Percentiles rank a stretch among this genome's conserved stretches.
Conservation (phyloP, 2,329 filamentous ascomycete species). For the Cercospora brassicicola region DNA sequence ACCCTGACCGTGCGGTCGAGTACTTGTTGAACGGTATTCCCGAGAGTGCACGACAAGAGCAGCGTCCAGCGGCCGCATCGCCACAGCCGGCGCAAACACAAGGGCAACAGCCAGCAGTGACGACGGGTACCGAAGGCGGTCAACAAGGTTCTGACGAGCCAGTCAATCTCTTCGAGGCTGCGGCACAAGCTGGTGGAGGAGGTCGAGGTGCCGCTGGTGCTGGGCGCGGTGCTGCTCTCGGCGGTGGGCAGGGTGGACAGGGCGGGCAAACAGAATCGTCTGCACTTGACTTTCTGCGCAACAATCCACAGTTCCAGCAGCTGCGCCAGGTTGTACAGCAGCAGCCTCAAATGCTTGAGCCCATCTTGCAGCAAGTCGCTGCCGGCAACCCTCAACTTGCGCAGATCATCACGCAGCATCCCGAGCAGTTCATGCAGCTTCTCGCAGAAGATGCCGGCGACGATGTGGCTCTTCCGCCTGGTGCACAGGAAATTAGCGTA, state of each 20-base stretch:
- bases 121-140: conserved; percentile 65
- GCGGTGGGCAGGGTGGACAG: conserved; percentile 39
- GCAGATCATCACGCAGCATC: conserved; percentile 85
- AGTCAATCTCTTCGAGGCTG: conserved; percentile 87
- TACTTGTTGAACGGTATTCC: conserved; percentile 93
- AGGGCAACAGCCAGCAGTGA: conserved; percentile 42
- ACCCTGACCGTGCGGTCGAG: conserved; percentile 94
- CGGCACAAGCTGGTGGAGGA: conserved; percentile 39
- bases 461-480: conserved; percentile 80
- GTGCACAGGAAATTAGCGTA: conserved; percentile 83
- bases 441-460: conserved; percentile 82
- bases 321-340: conserved; percentile 95
- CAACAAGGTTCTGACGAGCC: conserved; percentile 70
- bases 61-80: conserved; percentile 53
- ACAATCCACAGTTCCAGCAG: conserved; percentile 97
- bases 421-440: conserved; percentile 87
- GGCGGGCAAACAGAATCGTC: conserved; percentile 54
- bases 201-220: conserved; percentile 47
- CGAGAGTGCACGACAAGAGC: conserved; percentile 73
- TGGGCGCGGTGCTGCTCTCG: conserved; percentile 42
- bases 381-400: conserved; percentile 93
- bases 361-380: conserved; percentile 92
- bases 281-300: conserved; percentile 88
- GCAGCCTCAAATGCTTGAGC: conserved; percentile 97
- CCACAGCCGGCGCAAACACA: conserved; percentile 29